Conservation (phyloP, 2,329 filamentous ascomycete species). For the Coniella vitis region DNA sequence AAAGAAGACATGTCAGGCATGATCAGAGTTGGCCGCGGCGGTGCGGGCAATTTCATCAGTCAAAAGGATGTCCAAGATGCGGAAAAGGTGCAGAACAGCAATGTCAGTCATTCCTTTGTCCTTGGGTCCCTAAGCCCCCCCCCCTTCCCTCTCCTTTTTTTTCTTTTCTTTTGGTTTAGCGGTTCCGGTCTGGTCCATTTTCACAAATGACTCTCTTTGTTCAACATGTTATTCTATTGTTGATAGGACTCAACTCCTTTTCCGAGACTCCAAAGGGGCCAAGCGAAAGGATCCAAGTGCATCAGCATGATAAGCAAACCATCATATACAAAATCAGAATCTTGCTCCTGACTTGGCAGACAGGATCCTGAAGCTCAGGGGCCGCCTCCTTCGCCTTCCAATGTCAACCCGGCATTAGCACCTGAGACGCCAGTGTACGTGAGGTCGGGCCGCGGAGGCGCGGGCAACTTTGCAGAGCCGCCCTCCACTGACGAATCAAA, state of each 20-base stretch:
- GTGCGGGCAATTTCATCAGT: slow-evolving; percentile 56
- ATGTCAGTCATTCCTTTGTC: slow-evolving; percentile 9
- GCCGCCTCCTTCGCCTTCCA: neutral
- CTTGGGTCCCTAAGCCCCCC: too few relatives aligned
- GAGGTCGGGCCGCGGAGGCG: slow-evolving; percentile 51
- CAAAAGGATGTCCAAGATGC: slow-evolving; percentile 44
- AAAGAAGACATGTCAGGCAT: slow-evolving; percentile 29
- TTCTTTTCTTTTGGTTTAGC: neutral
- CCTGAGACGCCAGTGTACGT: slow-evolving; percentile 26
- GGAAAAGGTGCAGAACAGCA: slow-evolving; percentile 22
- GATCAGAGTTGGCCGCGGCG: slow-evolving; percentile 52
- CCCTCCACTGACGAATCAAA: slow-evolving; percentile 26
- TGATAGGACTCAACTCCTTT: too few relatives aligned
- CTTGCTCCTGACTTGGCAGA: neutral
- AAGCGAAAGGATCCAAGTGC: too few relatives aligned
- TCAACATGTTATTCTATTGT: too few relatives aligned
- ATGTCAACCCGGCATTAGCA: neutral
- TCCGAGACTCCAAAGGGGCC: too few relatives aligned
- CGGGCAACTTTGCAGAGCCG: slow-evolving; percentile 50
- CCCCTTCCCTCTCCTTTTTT: too few relatives aligned
- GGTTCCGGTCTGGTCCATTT: too few relatives aligned
- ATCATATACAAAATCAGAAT: neutral
- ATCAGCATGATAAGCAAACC: neutral
- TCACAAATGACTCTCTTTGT: too few relatives aligned
- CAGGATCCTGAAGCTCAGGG: slow-evolving; percentile 35